Conservation (phyloP, 2,329 filamentous ascomycete species). For the Diaporthe citriasiana region DNA sequence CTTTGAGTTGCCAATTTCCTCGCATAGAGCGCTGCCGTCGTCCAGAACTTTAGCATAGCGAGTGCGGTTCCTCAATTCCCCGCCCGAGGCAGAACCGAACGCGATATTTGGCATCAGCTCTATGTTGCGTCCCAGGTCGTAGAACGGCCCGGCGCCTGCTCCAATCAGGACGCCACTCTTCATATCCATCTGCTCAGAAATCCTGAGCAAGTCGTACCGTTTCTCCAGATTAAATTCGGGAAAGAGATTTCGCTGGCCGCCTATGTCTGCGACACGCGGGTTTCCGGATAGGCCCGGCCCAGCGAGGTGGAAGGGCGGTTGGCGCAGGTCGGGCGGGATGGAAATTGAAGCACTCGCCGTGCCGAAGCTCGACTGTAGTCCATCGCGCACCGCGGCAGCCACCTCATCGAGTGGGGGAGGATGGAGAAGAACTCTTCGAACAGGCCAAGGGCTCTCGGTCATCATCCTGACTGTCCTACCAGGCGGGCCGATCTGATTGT, state of each 20-base stretch:
- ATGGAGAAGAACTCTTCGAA: background rate
- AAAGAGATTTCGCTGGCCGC: slow-evolving; percentile 58
- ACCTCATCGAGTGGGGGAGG: background rate
- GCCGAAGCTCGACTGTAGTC: slow-evolving; percentile 1
- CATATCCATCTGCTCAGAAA: slow-evolving; percentile 56
- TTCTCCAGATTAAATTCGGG: slow-evolving; percentile 53
- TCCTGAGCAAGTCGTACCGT: slow-evolving; percentile 51
- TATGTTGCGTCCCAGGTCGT: slow-evolving; percentile 57
- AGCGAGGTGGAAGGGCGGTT: slow-evolving; percentile 55
- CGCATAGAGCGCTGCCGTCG: slow-evolving; percentile 34
- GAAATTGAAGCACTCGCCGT: background rate
- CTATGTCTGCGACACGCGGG: slow-evolving; percentile 58
- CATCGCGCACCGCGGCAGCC: background rate
- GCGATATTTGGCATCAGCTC: slow-evolving; percentile 58
- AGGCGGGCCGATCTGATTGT: too few relatives aligned
- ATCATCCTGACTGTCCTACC: background rate
- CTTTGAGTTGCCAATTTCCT: slow-evolving; percentile 44
- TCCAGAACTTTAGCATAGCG: slow-evolving; percentile 48
- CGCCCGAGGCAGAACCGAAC: slow-evolving; percentile 46
- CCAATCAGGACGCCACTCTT: slow-evolving; percentile 54
- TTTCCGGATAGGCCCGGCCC: slow-evolving; percentile 56
- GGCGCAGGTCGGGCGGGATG: slow-evolving; percentile 52
- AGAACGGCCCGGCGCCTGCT: slow-evolving; percentile 59
- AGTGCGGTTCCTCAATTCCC: slow-evolving; percentile 48
- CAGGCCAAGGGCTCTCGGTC: background rate